Conservation (phyloP, 2,329 filamentous ascomycete genomes). For the Arthrobotrys sinensis region DNA sequence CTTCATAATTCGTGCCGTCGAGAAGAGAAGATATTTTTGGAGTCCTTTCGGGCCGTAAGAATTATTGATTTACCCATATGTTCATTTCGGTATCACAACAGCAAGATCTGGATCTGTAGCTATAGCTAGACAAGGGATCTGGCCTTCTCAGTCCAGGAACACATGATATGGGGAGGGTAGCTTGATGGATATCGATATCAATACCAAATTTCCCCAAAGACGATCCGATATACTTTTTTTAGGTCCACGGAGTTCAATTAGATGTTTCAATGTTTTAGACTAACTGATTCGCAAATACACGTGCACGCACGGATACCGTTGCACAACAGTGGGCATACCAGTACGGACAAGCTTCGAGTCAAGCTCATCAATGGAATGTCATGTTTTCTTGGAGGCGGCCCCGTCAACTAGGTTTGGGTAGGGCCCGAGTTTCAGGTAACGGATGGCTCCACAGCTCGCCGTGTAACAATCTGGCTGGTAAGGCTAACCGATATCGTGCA, state of each 20-base stretch:
- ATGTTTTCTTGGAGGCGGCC: neutral
- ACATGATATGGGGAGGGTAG: neutral
- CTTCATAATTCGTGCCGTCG: neutral
- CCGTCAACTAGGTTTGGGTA: neutral
- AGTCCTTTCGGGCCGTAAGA: conserved; percentile 1
- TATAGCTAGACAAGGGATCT: neutral
- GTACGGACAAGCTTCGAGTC: conserved; percentile 6
- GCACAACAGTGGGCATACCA: neutral
- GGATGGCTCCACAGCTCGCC: conserved; percentile 8
- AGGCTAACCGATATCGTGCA: neutral
- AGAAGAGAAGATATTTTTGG: conserved; percentile 14
- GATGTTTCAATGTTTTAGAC: conserved; percentile 4
- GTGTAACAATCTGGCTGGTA: conserved; percentile 6
- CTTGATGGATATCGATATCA: neutral
- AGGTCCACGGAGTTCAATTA: neutral
- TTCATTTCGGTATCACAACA: too few species aligned
- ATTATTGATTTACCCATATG: neutral
- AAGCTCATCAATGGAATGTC: conserved; percentile 2
- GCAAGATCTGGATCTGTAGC: neutral
- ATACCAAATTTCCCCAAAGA: neutral
- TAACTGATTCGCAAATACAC: neutral
- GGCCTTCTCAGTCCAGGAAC: neutral
- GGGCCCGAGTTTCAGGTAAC: conserved; percentile 28
- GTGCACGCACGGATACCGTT: conserved; percentile 6
- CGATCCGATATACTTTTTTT: conserved; percentile 1